Evolutionary conservation across 768 basidiomycete genomes (phyloP).

Genomic region (Kwoniella dendrophila): DNA sequence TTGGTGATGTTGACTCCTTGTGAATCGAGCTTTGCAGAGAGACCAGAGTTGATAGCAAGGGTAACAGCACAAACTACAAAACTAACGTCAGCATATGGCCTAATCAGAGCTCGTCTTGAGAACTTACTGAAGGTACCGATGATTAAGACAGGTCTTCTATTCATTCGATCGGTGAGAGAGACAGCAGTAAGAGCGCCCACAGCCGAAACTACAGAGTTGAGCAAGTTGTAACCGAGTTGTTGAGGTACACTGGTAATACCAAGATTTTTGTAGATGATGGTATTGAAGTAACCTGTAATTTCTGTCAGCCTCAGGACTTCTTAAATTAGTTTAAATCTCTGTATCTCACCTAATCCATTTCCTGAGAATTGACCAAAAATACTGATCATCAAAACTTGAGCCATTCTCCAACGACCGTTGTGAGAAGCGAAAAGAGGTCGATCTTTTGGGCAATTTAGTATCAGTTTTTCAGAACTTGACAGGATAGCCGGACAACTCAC

Average conservation of each 20-base stretch:
- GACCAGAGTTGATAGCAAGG: constrained; percentile 33
- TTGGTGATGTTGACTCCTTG: constrained; percentile 29
- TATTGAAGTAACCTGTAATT: constrained; percentile 57
- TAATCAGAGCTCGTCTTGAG: constrained; percentile 28
- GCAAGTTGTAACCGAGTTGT: constrained; percentile 57
- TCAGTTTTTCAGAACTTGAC: not conserved
- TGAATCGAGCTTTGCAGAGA: constrained; percentile 17
- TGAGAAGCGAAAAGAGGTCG: constrained; percentile 32
- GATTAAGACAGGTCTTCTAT: constrained; percentile 53
- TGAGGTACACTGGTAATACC: constrained; percentile 29
- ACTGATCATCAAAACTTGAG: constrained; percentile 64
- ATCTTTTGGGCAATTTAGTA: not conserved
- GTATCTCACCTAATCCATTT: constrained; percentile 60
- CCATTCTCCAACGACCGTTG: constrained; percentile 44
- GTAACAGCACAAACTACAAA: constrained; percentile 14
- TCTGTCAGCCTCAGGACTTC: not conserved
- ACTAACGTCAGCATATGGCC: constrained; percentile 4
- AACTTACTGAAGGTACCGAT: constrained; percentile 53
- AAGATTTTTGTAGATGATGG: constrained; percentile 42
- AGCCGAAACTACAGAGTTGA: constrained; percentile 52
- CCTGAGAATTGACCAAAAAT: constrained; percentile 66
- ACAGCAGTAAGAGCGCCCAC: constrained; percentile 54
- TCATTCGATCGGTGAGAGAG: constrained; percentile 38
- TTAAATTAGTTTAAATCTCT: not conserved
- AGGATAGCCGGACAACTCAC: constrained; percentile 31